phyloP scores from a whole-genome alignment of 2,329 filamentous ascomycete genomes.

The Fusarium pseudograminearum region DNA sequence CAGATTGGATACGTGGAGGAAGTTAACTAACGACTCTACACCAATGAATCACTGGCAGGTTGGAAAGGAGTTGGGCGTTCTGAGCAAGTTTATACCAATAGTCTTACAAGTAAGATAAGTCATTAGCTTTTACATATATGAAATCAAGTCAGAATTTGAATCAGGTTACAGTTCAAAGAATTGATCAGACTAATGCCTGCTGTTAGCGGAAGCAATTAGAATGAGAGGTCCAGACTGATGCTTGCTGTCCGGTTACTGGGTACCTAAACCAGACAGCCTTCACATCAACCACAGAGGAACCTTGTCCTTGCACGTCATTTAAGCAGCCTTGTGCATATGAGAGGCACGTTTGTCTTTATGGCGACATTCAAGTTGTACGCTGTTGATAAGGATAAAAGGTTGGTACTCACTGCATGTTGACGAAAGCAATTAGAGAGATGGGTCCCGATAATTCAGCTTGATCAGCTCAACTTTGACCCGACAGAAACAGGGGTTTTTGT shows the following conservation, averaged over 20 bases:
- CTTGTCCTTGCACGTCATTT: neutral
- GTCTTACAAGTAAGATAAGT: neutral
- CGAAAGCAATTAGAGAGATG: neutral
- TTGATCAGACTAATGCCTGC: neutral
- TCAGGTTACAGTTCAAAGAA: neutral
- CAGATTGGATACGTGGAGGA: conserved; percentile 70
- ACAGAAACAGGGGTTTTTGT: neutral
- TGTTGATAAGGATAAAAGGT: neutral
- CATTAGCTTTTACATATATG: neutral
- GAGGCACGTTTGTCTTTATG: neutral
- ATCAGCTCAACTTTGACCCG: too few relatives aligned
- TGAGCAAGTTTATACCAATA: neutral
- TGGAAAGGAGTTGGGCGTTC: conserved; percentile 28
- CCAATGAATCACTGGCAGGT: conserved; percentile 11
- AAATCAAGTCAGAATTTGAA: neutral
- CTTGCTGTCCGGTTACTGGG: neutral
- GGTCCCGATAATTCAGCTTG: neutral
- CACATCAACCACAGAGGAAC: too few relatives aligned
- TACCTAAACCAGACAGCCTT: too few relatives aligned
- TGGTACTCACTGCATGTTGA: neutral
- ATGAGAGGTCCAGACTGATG: too few relatives aligned
- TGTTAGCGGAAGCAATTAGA: too few relatives aligned
- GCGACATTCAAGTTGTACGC: neutral
- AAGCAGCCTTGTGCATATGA: neutral
- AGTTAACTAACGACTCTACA: conserved; percentile 54